Conservation (phyloP, 2,329 filamentous ascomycete genomes). For the Ophiostoma himal-ulmi region DNA sequence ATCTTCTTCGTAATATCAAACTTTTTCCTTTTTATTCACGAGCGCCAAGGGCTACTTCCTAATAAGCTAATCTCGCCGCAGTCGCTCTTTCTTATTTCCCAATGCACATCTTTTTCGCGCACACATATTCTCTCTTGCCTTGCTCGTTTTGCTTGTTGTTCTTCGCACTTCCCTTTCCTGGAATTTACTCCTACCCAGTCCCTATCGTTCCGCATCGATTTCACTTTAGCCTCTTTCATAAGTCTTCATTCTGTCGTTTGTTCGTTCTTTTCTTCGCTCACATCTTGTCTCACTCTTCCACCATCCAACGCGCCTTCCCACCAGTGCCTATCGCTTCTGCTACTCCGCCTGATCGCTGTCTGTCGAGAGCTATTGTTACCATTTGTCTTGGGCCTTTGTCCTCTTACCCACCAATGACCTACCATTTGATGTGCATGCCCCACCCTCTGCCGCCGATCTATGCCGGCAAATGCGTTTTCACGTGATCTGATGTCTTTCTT, state of each 20-base stretch:
- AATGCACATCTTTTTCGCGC: neutral
- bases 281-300: neutral
- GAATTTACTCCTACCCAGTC: neutral
- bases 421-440: neutral
- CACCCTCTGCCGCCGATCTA: neutral
- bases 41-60: neutral
- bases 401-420: neutral
- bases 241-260: neutral
- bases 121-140: neutral
- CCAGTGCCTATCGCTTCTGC: neutral
- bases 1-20: neutral
- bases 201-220: neutral
- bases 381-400: neutral
- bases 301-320: neutral
- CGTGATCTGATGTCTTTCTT: neutral
- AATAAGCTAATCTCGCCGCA: neutral
- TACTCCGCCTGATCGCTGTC: neutral
- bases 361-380: neutral
- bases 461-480: neutral
- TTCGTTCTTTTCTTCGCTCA: neutral
- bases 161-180: neutral
- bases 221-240: neutral
- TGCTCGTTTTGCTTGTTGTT: neutral
- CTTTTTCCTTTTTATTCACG: neutral
- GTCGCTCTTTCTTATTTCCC: neutral